Evolutionary conservation across 2,329 filamentous ascomycete genomes (phyloP), one percentile per base, ranked within the genome.

Genomic region (Ophiognomonia clavigignenti-juglandacearum): DNA sequence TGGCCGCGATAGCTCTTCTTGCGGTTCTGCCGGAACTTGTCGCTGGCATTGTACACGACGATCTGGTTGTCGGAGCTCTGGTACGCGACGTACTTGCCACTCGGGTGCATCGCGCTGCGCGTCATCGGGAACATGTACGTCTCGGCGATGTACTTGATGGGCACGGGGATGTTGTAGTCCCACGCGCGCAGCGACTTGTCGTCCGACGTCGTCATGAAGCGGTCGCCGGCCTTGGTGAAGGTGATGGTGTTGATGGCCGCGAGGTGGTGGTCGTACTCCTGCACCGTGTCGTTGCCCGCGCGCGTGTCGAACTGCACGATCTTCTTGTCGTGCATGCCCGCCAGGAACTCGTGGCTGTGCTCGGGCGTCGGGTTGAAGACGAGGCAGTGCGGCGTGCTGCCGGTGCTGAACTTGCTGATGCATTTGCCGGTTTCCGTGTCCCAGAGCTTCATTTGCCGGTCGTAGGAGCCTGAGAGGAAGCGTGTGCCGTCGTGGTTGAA

Each of bases 261-360:
- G 53, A 98, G 73, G 65, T 98, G 93, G 66, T 98, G 93, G 62
- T 98, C 92, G 69, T 98, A 98, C 71, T 97, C 93, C 63, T 98
- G 95, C 11, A 96, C 87, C 49, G 93, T 77, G 59, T 95, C 83
- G 56, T 81, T 82, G 51, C 74, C 69, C 6, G 84, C 83, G 23
- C 95, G 81, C 2, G 84, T 91, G 66, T 98, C 93, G 67, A 95
- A 98, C 63, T 98, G 93, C 35, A 98, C 78, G 57, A 98, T 98
- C 74, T 96, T 96, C 75, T 98, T 98, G 68, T 98, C 92, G 31
- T 88, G 93, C 88, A 97, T 95, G 59, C 93, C 93, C 1, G 90
- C 91, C 47, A 98, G 70, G 67, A 98, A 98, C 65, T 97, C 92
- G 63, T 93, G 86, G 8, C 84, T 80, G 55, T 85, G 82, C 45